A percentile compares a stretch with the other conserved stretches of the same genome.
These are phyloP conservation scores for Torulaspora delbrueckii DNA, from an alignment of 805 yeast species.

Conservation along the genomic window DNA sequence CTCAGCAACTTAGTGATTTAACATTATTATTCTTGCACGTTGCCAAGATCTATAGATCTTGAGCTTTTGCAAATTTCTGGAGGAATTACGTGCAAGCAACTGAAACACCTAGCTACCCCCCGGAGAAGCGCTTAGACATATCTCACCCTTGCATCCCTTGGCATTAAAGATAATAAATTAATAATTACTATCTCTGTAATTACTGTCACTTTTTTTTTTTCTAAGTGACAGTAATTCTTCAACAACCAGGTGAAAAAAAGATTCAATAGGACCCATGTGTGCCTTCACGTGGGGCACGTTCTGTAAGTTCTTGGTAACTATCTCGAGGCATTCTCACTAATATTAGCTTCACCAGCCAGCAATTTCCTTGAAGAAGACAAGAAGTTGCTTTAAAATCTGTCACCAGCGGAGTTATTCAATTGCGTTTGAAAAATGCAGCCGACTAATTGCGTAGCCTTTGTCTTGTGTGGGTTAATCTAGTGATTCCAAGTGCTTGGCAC, in stretches of 20 bases:
- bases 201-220: background rate
- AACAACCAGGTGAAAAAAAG: background rate
- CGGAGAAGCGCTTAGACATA: background rate
- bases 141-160: background rate
- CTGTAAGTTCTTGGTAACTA: background rate
- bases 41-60: background rate
- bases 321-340: background rate
- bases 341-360: background rate
- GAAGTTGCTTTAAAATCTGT: too few relatives aligned
- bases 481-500: background rate
- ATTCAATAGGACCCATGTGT: background rate
- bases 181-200: background rate
- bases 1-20: background rate
- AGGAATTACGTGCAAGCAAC: background rate
- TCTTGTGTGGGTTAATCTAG: too few relatives aligned
- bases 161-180: background rate
- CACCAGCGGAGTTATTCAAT: background rate
- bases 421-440: background rate
- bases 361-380: too few relatives aligned
- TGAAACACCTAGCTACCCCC: background rate
- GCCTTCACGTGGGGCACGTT: background rate
- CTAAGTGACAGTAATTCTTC: background rate
- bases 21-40: background rate
- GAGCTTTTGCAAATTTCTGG: background rate
- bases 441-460: too few relatives aligned